Percentiles rank a stretch among this genome's conserved stretches.
Evolutionary conservation across 352 stramenopile species (phyloP).

Genomic region (Pythium vanterpoolii): DNA sequence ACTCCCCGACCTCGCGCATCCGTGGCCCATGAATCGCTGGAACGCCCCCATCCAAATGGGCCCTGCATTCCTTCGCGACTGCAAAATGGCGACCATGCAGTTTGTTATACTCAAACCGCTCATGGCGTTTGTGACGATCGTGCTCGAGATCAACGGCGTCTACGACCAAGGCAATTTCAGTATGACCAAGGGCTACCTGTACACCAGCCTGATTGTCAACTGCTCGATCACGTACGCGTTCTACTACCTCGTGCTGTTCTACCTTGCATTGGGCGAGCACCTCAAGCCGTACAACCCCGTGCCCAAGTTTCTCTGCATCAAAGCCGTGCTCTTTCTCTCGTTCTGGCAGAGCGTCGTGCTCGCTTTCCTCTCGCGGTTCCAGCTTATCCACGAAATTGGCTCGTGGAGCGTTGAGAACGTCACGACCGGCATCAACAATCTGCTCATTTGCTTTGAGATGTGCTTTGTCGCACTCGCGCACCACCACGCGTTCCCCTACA

Average conservation of each 20-base stretch:
- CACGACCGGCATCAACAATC: constrained; percentile 96
- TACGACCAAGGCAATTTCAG: constrained; percentile 89
- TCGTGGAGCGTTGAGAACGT: constrained; percentile 95
- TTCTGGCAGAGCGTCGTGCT: constrained; percentile 98
- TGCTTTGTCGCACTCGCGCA: constrained; percentile 95
- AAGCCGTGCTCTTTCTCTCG: constrained; percentile 98
- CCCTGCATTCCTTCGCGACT: constrained; percentile 88
- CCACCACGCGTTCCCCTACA: constrained; percentile 94
- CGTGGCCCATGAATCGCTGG: constrained; percentile 71
- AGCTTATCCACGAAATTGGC: constrained; percentile 89
- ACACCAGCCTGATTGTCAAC: constrained; percentile 94
- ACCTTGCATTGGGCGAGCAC: constrained; percentile 89
- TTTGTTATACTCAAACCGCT: constrained; percentile 95
- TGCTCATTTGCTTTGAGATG: constrained; percentile 99
- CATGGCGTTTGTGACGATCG: constrained; percentile 86
- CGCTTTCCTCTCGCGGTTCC: constrained; percentile 84
- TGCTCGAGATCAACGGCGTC: constrained; percentile 73
- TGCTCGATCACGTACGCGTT: constrained; percentile 96
- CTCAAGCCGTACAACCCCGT: constrained; percentile 94
- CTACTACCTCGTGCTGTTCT: constrained; percentile 97
- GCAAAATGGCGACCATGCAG: constrained; percentile 94
- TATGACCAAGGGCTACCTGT: constrained; percentile 83
- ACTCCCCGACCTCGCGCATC: constrained; percentile 67
- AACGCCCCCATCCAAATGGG: constrained; percentile 75
- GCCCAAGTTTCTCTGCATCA: constrained; percentile 98